phyloP scores from a whole-genome alignment of 768 basidiomycete species.

The Hydnomerulius pinastri region DNA sequence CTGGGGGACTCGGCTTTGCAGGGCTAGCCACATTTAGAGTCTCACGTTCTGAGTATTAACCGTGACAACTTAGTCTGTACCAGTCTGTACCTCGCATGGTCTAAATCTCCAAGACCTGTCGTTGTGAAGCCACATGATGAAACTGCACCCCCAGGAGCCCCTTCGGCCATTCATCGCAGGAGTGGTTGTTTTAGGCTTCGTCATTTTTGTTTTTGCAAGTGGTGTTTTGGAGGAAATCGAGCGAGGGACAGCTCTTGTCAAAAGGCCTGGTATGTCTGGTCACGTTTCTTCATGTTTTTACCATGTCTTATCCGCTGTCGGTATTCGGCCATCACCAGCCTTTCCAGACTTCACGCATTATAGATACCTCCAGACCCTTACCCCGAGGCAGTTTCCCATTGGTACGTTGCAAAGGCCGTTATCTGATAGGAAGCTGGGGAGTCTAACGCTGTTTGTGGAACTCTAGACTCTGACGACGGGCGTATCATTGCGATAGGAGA shows the following conservation, averaged over 20 bases:
- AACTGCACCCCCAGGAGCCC: not conserved
- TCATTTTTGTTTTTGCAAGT: constrained; percentile 45
- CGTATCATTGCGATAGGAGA: constrained; percentile 84
- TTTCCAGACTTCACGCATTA: constrained; percentile 62
- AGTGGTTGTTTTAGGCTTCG: constrained; percentile 40
- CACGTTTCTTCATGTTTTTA: not conserved
- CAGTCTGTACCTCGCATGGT: no score
- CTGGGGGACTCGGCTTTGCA: no score
- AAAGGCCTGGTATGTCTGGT: constrained; percentile 19
- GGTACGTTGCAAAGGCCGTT: constrained; percentile 38
- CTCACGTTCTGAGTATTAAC: no score
- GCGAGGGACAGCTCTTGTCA: constrained; percentile 1
- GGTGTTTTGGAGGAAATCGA: constrained; percentile 26
- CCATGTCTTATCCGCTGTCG: not conserved
- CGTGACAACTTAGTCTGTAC: no score
- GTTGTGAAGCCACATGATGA: no score
- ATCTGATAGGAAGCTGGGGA: not conserved
- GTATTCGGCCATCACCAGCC: not conserved
- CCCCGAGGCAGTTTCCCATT: constrained; percentile 52
- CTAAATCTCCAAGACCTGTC: no score
- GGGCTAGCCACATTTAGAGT: no score
- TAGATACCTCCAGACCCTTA: constrained; percentile 42
- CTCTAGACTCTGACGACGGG: constrained; percentile 47
- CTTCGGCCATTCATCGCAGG: constrained; percentile 28
- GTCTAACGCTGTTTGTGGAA: not conserved